Conservation (phyloP, 495 filamentous ascomycete genomes). For the Pyrenula massariospora region DNA sequence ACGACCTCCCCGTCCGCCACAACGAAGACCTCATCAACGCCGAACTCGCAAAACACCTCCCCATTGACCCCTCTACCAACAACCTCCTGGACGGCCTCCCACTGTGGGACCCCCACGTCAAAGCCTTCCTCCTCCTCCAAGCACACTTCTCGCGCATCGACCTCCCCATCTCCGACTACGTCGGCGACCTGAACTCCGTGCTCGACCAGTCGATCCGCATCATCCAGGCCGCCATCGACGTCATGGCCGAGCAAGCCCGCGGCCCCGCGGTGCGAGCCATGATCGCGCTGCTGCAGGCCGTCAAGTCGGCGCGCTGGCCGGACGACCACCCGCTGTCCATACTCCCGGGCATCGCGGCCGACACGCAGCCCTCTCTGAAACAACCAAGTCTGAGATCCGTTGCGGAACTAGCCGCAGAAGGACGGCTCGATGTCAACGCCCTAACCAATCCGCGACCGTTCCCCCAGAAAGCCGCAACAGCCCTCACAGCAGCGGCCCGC, state of each 20-base stretch:
- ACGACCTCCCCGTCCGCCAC: conserved; percentile 95
- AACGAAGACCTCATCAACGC: conserved; percentile 98
- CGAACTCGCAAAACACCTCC: conserved; percentile 73
- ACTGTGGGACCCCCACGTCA: conserved; percentile 98
- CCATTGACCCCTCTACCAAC: conserved; percentile 27
- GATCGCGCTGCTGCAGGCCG: conserved; percentile 76
- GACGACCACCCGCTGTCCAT: conserved; percentile 68
- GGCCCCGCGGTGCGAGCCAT: conserved; percentile 65
- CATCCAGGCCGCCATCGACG: conserved; percentile 80
- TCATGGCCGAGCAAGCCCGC: conserved; percentile 64
- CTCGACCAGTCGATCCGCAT: conserved; percentile 96
- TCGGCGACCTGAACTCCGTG: conserved; percentile 82
- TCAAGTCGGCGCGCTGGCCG: conserved; percentile 90
- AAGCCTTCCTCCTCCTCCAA: conserved; percentile 87
- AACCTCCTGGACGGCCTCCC: conserved; percentile 62
- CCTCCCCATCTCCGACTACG: conserved; percentile 92
- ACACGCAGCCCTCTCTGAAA: conserved; percentile 13
- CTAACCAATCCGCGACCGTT: not conserved
- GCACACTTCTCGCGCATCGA: conserved; percentile 88
- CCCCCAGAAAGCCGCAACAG: conserved; percentile 11
- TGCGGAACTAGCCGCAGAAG: not conserved
- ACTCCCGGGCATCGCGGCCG: conserved; percentile 59
- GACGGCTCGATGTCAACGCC: not conserved
- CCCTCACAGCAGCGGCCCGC: conserved; percentile 11
- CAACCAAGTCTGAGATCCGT: too few relatives aligned